Conservation (phyloP, 306 rosid genomes). For the Rosa persica region DNA sequence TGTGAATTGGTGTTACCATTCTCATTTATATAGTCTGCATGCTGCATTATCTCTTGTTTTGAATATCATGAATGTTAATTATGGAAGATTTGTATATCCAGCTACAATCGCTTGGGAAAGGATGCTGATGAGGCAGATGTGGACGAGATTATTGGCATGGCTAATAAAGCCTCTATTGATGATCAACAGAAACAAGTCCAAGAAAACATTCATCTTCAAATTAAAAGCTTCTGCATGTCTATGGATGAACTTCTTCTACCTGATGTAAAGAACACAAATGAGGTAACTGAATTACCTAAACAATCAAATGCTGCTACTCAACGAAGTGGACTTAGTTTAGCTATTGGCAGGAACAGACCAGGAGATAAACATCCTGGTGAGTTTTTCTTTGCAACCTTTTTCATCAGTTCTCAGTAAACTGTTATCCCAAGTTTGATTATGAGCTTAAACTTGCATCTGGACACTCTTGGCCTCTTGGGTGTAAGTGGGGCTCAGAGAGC, state of each 20-base stretch:
- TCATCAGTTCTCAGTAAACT: background rate
- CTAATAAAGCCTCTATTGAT: constrained; percentile 59
- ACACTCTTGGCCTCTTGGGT: background rate
- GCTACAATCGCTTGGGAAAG: constrained; percentile 77
- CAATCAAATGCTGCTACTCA: constrained; percentile 43
- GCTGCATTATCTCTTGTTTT: background rate
- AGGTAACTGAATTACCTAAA: constrained; percentile 34
- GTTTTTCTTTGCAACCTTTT: constrained; percentile 15
- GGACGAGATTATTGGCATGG: constrained; percentile 69
- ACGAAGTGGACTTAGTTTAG: constrained; percentile 78
- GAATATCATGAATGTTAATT: constrained; percentile 21
- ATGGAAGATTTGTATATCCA: constrained; percentile 46
- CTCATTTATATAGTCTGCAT: background rate
- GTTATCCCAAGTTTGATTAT: background rate
- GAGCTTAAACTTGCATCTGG: background rate
- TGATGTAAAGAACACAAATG: constrained; percentile 34
- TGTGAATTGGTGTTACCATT: constrained; percentile 16
- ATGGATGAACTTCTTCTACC: constrained; percentile 85
- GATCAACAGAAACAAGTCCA: constrained; percentile 84
- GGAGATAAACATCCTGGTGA: constrained; percentile 43
- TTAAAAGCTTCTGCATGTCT: constrained; percentile 47
- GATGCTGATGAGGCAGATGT: constrained; percentile 60
- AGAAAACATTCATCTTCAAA: constrained; percentile 74
- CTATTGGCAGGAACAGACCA: constrained; percentile 52
- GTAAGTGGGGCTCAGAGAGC: background rate